These are phyloP conservation scores for Blastomyces parvus DNA, from an alignment of 2,329 filamentous ascomycete species.

Conservation along the genomic window DNA sequence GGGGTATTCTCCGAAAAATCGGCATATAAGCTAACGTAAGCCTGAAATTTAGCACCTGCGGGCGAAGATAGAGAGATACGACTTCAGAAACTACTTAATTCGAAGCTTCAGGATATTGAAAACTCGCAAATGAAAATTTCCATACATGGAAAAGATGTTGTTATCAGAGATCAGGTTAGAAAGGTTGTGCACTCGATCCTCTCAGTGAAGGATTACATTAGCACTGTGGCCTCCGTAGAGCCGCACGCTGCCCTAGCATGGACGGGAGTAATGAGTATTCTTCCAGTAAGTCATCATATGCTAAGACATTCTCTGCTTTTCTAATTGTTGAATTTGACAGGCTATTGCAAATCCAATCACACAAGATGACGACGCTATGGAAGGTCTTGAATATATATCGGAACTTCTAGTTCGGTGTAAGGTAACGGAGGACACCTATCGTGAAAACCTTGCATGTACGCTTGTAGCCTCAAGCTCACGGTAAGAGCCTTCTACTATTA, in stretches of 20 bases:
- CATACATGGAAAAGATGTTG: constrained; percentile 1
- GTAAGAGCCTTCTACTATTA: not conserved
- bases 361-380: not conserved
- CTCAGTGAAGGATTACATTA: not conserved
- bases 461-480: not conserved
- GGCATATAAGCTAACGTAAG: not conserved
- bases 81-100: not conserved
- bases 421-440: constrained; percentile 1
- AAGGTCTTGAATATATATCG: constrained; percentile 4
- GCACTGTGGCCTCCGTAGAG: not conserved
- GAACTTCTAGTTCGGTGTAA: constrained; percentile 6
- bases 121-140: constrained; percentile 2
- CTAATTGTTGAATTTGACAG: not conserved
- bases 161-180: constrained; percentile 1
- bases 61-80: not conserved
- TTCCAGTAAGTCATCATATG: not conserved
- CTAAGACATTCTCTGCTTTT: not conserved
- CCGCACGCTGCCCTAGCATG: constrained; percentile 1
- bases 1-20: not conserved
- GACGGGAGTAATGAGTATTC: not conserved
- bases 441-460: not conserved
- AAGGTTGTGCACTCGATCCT: constrained; percentile 5
- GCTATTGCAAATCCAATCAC: constrained; percentile 1
- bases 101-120: constrained; percentile 2
- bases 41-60: not conserved